Percentiles rank a stretch among this genome's conserved stretches.
These are phyloP conservation scores for Aspergillus ruber DNA, from an alignment of 2,329 filamentous ascomycete species.

Conservation along the genomic window DNA sequence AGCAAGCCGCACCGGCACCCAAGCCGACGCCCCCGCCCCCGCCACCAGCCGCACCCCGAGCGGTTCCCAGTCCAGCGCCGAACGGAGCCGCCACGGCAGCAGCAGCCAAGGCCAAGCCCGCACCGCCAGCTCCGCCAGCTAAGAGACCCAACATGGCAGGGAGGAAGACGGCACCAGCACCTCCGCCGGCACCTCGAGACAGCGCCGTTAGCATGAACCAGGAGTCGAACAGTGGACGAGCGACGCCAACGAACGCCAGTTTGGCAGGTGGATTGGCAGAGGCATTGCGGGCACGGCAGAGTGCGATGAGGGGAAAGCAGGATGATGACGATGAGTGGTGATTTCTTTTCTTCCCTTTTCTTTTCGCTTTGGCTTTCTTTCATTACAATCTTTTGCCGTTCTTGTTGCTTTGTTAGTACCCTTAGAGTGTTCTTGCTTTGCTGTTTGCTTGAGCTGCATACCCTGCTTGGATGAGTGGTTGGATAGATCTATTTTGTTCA, in stretches of 20 bases:
- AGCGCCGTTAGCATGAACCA: constrained; percentile 44
- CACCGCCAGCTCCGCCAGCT: constrained; percentile 68
- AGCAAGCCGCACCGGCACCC: constrained; percentile 52
- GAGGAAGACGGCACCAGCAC: constrained; percentile 65
- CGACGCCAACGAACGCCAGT: constrained; percentile 62
- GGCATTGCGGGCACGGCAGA: constrained; percentile 69
- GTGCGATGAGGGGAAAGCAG: constrained; percentile 64
- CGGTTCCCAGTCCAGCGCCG: constrained; percentile 59
- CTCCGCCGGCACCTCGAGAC: constrained; percentile 64
- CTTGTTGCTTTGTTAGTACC: constrained; percentile 10
- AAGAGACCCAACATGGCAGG: constrained; percentile 66
- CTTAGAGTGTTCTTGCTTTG: constrained; percentile 9
- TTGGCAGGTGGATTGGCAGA: constrained; percentile 69
- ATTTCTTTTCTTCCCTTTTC: constrained; percentile 9
- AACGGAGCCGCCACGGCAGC: constrained; percentile 37
- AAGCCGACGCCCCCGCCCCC: constrained; percentile 53
- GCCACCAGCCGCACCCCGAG: constrained; percentile 40
- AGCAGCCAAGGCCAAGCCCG: constrained; percentile 56
- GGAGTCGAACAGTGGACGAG: constrained; percentile 60
- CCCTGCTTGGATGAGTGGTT: background rate
- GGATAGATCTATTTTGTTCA: background rate
- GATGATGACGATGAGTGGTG: constrained; percentile 68
- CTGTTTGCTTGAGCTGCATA: constrained; percentile 1
- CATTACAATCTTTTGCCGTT: constrained; percentile 6
- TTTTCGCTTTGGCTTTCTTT: constrained; percentile 6